Conservation (phyloP, 306 rosid species). For the Lablab purpureus region DNA sequence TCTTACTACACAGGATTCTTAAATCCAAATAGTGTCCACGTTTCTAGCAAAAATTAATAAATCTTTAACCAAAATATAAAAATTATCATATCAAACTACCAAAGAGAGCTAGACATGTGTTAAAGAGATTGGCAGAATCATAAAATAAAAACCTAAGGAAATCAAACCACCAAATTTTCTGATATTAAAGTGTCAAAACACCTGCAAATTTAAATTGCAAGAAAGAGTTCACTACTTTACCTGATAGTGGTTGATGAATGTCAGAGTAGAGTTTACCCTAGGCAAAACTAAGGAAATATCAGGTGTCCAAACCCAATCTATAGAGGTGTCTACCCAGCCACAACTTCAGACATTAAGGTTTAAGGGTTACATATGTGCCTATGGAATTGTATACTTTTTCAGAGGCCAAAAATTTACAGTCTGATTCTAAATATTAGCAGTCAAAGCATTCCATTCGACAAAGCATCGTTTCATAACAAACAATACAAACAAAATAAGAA, state of each 20-base stretch:
- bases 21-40: neutral
- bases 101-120: conserved; percentile 33
- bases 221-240: conserved; percentile 9
- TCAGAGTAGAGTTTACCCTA: neutral
- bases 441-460: conserved; percentile 29
- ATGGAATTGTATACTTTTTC: neutral
- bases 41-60: conserved; percentile 23
- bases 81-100: neutral
- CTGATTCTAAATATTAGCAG: conserved; percentile 27
- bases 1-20: neutral
- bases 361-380: neutral
- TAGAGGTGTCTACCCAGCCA: neutral
- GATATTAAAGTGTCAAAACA: conserved; percentile 29
- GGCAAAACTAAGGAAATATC: neutral
- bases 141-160: conserved; percentile 22
- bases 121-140: conserved; percentile 20
- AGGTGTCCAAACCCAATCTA: neutral
- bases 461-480: conserved; percentile 12
- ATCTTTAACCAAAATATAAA: conserved; percentile 5
- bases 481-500: conserved; percentile 18
- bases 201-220: conserved; percentile 9
- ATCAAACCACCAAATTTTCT: conserved; percentile 21
- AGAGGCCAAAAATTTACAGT: neutral
- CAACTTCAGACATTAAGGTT: neutral
- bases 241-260: neutral